Conservation (phyloP, 352 stramenopile species). For the Phytophthora fragariae region DNA sequence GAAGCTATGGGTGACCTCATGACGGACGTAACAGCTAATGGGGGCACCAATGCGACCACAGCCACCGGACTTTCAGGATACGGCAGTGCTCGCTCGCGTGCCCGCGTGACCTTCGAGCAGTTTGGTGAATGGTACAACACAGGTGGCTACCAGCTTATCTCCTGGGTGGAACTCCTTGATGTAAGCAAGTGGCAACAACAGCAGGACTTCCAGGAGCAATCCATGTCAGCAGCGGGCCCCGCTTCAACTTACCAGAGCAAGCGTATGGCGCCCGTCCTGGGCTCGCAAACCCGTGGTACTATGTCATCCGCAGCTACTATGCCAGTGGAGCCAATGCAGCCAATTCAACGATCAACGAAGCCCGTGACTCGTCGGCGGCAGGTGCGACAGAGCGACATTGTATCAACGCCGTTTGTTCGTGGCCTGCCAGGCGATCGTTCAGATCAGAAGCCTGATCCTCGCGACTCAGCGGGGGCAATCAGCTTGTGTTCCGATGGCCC, state of each 20-base stretch:
- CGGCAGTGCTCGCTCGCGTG: constrained; percentile 67
- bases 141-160: constrained; percentile 81
- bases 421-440: constrained; percentile 31
- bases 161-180: constrained; percentile 88
- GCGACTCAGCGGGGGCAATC: constrained; percentile 52
- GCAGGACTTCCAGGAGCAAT: constrained; percentile 70
- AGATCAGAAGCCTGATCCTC: constrained; percentile 23
- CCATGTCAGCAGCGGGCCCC: constrained; percentile 36
- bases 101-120: constrained; percentile 90
- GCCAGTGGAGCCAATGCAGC: constrained; percentile 63
- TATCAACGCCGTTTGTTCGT: constrained; percentile 68
- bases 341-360: constrained; percentile 63
- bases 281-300: constrained; percentile 61
- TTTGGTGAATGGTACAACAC: constrained; percentile 93
- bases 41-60: constrained; percentile 39
- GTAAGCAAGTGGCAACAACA: constrained; percentile 86
- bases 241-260: constrained; percentile 41
- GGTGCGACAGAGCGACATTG: constrained; percentile 86
- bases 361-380: constrained; percentile 70
- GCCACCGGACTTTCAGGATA: constrained; percentile 58
- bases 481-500: constrained; percentile 75
- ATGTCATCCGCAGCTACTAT: constrained; percentile 43
- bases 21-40: constrained; percentile 74
- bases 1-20: constrained; percentile 89
- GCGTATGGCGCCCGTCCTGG: constrained; percentile 42